Base-by-base conservation (phyloP, 805 yeast species). In the Teunomyces lycoperdinae region DNA sequence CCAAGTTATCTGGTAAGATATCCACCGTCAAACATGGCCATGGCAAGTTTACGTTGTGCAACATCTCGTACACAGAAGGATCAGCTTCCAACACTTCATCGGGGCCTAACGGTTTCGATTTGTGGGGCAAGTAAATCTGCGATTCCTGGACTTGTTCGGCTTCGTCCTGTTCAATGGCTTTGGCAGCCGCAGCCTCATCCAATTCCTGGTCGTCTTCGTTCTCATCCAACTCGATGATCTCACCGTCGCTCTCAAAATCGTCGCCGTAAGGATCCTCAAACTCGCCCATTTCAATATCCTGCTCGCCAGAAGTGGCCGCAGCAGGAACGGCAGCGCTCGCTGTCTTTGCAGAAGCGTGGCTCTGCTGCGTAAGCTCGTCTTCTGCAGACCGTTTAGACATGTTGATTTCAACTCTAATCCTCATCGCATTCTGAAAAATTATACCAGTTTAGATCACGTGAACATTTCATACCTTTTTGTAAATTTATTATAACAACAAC, bases 21-120 rank as follows among this genome's bases (percentile, higher is more conserved):
- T 92, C 98, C 50, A 94, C 75, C 3, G 97, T 89, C 63, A 94
- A 71, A 70, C 97, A 90, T 9, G 99, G 98, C 98, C 98, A 94
- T 58, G 96, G 95, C 67, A 92, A 73, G 66, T 88, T 88, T 50
- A 92, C 89, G 58, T 87, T 88, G 67, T 94, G 99, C 49, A 94
- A 73, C 98, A 94, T 94, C 61, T 92, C 96, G 65, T 94, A 94
- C 2, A 92, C 97, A 6, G 90, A 75, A 40, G 96, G 96, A 70
- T 94, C 99, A 1, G 98, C 96, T 70, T 92, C 97, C 62, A 94
- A 76, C 9, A 87, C 95, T 72, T 94, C 98, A 70, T 89, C 96
- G 2, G 96, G 95, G 1, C 97, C 97, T 56, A 94, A 76, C 5
- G 97, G 97, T 58, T 81, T 83, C 26, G 94, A 85, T 68, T 83